Evolutionary conservation across 2,329 filamentous ascomycete genomes (phyloP).

Genomic region (Thielaviopsis cerberus): DNA sequence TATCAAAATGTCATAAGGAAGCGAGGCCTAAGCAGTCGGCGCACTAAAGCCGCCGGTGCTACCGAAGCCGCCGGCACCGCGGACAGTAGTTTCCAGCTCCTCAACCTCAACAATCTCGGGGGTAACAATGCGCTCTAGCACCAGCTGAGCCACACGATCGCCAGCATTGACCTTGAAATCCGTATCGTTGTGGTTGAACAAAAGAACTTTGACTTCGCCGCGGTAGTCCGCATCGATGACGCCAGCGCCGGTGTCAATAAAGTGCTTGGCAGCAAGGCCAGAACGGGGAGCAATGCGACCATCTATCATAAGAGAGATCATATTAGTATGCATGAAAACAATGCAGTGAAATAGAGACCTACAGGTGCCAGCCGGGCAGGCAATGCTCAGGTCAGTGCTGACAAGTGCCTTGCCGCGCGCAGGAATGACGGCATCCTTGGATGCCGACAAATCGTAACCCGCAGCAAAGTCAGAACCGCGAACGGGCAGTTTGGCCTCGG

Average conservation of each 20-base stretch:
- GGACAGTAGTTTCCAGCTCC: slow-evolving; percentile 73
- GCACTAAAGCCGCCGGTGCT: slow-evolving; percentile 46
- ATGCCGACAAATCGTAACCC: slow-evolving; percentile 82
- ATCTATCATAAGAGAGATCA: slow-evolving; percentile 30
- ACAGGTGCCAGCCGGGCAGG: slow-evolving; percentile 82
- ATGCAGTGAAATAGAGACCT: slow-evolving; percentile 20
- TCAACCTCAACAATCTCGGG: slow-evolving; percentile 81
- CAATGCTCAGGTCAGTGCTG: slow-evolving; percentile 79
- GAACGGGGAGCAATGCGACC: slow-evolving; percentile 78
- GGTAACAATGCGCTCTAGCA: slow-evolving; percentile 86
- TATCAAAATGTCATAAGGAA: slow-evolving; percentile 1
- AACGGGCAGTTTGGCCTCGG: slow-evolving; percentile 64
- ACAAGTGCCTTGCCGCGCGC: slow-evolving; percentile 70
- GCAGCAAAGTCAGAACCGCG: slow-evolving; percentile 78
- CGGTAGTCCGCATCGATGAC: slow-evolving; percentile 97
- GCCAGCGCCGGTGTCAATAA: slow-evolving; percentile 87
- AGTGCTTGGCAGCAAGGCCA: slow-evolving; percentile 82
- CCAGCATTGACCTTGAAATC: slow-evolving; percentile 72
- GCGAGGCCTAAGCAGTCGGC: not conserved
- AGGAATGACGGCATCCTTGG: slow-evolving; percentile 56
- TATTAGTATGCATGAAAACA: not conserved
- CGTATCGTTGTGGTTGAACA: slow-evolving; percentile 76
- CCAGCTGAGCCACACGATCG: slow-evolving; percentile 81
- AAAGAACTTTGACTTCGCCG: slow-evolving; percentile 77
- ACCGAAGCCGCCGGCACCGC: slow-evolving; percentile 79